Percentiles rank a stretch among this genome's conserved stretches.
These are phyloP conservation scores for Suhomyces bolitotheri DNA, from an alignment of 1,139 yeast species.

Conservation along the genomic window DNA sequence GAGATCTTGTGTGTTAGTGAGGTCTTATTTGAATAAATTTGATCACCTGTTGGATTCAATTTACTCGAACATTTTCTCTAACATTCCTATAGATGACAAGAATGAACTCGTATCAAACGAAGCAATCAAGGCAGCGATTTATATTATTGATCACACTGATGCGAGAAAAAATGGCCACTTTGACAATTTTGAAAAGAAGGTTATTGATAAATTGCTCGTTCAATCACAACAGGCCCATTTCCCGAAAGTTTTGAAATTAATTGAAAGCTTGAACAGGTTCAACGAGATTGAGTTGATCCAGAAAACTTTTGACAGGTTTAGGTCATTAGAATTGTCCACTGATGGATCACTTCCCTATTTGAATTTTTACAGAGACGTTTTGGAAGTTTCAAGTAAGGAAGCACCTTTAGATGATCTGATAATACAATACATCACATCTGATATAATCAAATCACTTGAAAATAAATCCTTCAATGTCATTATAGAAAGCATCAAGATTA, in stretches of 20 bases:
- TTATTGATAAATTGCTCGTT: slow-evolving; percentile 23
- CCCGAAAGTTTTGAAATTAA: slow-evolving; percentile 26
- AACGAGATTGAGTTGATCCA: slow-evolving; percentile 9
- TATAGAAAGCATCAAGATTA: slow-evolving; percentile 49
- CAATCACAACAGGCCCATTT: slow-evolving; percentile 24
- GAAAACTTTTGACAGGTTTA: slow-evolving; percentile 18
- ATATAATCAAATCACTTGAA: slow-evolving; percentile 43
- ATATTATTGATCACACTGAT: slow-evolving; percentile 25
- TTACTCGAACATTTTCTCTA: slow-evolving; percentile 9
- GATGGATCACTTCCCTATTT: slow-evolving; percentile 29
- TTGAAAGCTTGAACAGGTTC: slow-evolving; percentile 31
- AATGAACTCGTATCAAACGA: slow-evolving; percentile 44
- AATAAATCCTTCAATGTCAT: slow-evolving; percentile 45
- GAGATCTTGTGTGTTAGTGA: slow-evolving; percentile 49
- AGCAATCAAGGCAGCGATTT: slow-evolving; percentile 34
- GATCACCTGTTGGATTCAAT: slow-evolving; percentile 23
- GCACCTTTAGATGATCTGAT: slow-evolving; percentile 6
- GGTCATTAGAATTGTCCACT: slow-evolving; percentile 20
- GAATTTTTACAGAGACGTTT: slow-evolving; percentile 28
- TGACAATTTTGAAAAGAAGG: slow-evolving; percentile 20
- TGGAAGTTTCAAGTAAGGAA: slow-evolving; percentile 17
- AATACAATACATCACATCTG: slow-evolving; percentile 39
- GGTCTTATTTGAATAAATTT: slow-evolving; percentile 37
- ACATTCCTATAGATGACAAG: slow-evolving; percentile 35
- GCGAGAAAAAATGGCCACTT: slow-evolving; percentile 14